Percentiles rank a stretch among this genome's conserved stretches.
Conservation (phyloP, 495 filamentous ascomycete genomes). For the Podospora tetraspora region DNA sequence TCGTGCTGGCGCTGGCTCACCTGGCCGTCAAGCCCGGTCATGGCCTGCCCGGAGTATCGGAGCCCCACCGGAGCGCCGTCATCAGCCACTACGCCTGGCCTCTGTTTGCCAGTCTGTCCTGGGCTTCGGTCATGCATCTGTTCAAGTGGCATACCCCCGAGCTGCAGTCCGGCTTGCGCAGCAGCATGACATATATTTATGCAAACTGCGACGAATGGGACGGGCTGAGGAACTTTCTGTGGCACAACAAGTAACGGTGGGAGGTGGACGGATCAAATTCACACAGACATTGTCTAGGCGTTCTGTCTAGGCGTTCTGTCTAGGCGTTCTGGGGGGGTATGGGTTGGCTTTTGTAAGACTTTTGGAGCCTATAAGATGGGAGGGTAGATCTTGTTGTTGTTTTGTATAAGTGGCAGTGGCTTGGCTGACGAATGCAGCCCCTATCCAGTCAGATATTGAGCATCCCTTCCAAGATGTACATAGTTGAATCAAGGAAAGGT, state of each 20-base stretch:
- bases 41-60: conserved; percentile 42
- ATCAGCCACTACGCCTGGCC: conserved; percentile 76
- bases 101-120: conserved; percentile 79
- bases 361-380: neutral
- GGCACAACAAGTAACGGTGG: conserved; percentile 72
- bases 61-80: conserved; percentile 30
- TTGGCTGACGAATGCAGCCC: neutral
- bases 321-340: conserved; percentile 9
- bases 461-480: neutral
- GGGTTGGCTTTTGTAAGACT: neutral
- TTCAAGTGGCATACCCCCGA: conserved; percentile 88
- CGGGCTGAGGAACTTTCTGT: conserved; percentile 66
- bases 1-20: conserved; percentile 76
- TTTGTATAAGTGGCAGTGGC: neutral
- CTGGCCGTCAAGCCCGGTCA: conserved; percentile 63
- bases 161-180: conserved; percentile 81
- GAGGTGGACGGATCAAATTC: neutral
- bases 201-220: conserved; percentile 80
- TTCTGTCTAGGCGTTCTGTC: no score
- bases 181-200: conserved; percentile 98
- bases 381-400: conserved; percentile 1
- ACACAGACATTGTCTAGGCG: conserved; percentile 11
- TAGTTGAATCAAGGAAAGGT: neutral
- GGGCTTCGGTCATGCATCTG: conserved; percentile 92
- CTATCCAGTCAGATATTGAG: neutral